These are phyloP conservation scores for Globisporangium ultimum DNA, from an alignment of 352 stramenopile genomes.

Conservation along the genomic window DNA sequence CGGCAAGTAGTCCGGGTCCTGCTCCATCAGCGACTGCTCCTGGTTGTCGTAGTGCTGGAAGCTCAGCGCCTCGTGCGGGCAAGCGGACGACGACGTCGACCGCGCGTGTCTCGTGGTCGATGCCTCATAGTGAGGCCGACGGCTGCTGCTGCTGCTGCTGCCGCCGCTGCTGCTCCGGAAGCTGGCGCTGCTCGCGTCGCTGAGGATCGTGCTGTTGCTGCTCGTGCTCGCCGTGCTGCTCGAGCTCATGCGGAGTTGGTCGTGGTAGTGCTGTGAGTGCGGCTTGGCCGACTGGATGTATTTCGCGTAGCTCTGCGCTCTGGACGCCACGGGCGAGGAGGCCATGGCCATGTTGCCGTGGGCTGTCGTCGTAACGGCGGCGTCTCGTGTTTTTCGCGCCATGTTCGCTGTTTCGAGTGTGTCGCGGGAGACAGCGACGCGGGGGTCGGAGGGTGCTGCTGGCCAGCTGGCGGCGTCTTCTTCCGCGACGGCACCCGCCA, in stretches of 20 bases:
- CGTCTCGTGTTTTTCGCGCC: conserved; percentile 1
- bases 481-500: background rate
- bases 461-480: conserved; percentile 1
- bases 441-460: background rate
- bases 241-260: conserved; percentile 12
- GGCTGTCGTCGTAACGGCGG: background rate
- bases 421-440: background rate
- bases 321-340: background rate
- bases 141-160: conserved; percentile 2
- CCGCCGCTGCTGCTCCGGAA: conserved; percentile 3
- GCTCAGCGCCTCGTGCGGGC: conserved; percentile 1
- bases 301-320: conserved; percentile 4
- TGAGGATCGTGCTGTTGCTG: conserved; percentile 16
- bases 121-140: background rate
- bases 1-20: conserved; percentile 18
- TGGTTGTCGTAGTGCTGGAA: conserved; percentile 1
- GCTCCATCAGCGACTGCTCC: conserved; percentile 3
- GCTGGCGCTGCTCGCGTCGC: conserved; percentile 9
- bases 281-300: conserved; percentile 12
- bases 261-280: background rate
- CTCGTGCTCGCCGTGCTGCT: conserved; percentile 16
- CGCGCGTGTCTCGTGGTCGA: too few species aligned
- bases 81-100: background rate
- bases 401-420: conserved; percentile 10
- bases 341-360: background rate